Evolutionary conservation across 345 rosid species (phyloP), one percentile per base, ranked within the genome.

Genomic region (Aquilaria malaccensis): DNA sequence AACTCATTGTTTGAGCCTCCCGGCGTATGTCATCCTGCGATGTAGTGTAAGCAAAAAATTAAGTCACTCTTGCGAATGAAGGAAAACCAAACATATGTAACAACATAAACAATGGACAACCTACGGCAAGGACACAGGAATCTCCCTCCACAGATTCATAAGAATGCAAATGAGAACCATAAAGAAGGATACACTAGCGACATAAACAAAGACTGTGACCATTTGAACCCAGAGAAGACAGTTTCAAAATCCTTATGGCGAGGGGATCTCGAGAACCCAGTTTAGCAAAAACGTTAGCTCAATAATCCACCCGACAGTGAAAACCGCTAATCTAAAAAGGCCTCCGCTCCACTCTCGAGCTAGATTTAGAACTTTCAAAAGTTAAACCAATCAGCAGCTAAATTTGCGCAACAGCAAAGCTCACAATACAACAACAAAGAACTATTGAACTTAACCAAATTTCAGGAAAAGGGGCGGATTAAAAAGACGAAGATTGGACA

Each of bases 1-100:
- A 79, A 73, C 87, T 85, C 99, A 95, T 91, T 13, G 94, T 95
- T 75, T 91, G 99, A 61, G 97, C 89, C 72, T 95, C 98, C 70
- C 94, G 78, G 45, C 96, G 89, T 50, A 95, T 76, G 60, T 91
- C 96, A 80, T 95, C 99, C 99, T 95, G 78, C 46, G 72, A 65
- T 62, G 62, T 30, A 66, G 32, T 33, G 66, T 13, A 13, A 41
- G 11, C n/a, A 52, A 51, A 59, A 32, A 69, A 54, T 54, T 31
- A 11, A 33, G 52, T 51, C 32, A 63, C 52, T 60, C 64, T 11
- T 49, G 33, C 49, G 32, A 60, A 22, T 52, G 3, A 33, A 1
- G 30, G 45, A 37, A 30, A 62, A 41, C 22, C 12, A 29, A 30
- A 4, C n/a, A 41, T 45, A 30, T 56, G 41, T 32, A 53, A 11